Base-by-base conservation (phyloP, 768 basidiomycete genomes). In the Amylocystis lapponica region DNA sequence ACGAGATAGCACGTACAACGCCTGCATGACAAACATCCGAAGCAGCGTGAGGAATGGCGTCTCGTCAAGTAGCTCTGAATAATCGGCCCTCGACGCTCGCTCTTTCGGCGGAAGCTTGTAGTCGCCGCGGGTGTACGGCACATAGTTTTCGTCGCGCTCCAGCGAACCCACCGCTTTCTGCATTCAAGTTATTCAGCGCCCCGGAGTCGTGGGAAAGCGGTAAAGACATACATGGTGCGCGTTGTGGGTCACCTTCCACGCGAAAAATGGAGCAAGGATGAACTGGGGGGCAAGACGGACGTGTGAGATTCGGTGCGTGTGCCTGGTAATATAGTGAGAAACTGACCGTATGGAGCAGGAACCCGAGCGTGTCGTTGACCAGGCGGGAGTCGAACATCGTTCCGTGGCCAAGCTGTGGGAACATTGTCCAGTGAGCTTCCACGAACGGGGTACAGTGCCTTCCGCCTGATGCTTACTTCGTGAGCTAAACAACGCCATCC, bases 101-200 rank as follows among this genome's bases (percentile, higher is more conserved):
- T 58, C 44, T 37, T 49, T 43, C 17, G 55, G 49, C 12, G 61
- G 61, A 2, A 62, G 51, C 16, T 51, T 51, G 49, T 51, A 55
- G 10, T 59, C 42, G 12, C 48, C 47, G 13, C 61, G 55, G 19
- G 50, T 44, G 36, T 55, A 50, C 9, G 61, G 61, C 1, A 61
- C 56, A 37, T 62, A 62, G 33, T 62, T 62, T 45, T 62, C 61
- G 34, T 62, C 61, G 21, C 58, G 49, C 45, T 62, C 61, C 30
- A 62, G 43, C 12, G 51, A 59, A 17, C 51, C 60, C 10, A 55
- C 50, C 3, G 59, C 50, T 50, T 56, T 58, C 59, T 62, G 52
- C 13, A 37, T 19, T 17, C 27, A 41, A 16, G 17, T 17, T 26
- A 42, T 3, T 32, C 19, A 21, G 19, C 19, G 26, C 13, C 14